Evolutionary conservation across 1,284 basidiomycete species (phyloP).

Genomic region (Cutaneotrichosporon sp.): DNA sequence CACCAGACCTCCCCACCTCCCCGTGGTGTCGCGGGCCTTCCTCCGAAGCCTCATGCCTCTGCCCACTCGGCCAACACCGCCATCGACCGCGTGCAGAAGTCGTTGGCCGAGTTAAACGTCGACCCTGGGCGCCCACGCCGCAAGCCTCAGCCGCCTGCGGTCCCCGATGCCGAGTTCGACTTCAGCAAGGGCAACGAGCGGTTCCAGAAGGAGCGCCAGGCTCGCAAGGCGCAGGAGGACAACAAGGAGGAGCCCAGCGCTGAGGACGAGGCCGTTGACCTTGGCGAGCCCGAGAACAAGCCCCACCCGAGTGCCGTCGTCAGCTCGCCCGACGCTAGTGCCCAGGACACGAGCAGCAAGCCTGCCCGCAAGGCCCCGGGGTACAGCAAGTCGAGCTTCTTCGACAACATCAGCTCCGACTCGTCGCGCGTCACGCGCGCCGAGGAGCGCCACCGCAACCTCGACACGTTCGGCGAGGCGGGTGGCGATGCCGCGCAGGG

Average conservation of each 20-base stretch:
- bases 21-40: slow-evolving; percentile 14
- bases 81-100: slow-evolving; percentile 46
- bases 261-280: slow-evolving; percentile 14
- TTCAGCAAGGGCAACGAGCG: slow-evolving; percentile 41
- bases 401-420: slow-evolving; percentile 42
- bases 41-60: slow-evolving; percentile 32
- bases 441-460: slow-evolving; percentile 48
- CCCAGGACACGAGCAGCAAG: slow-evolving; percentile 7
- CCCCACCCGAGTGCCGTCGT: slow-evolving; percentile 38
- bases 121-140: slow-evolving; percentile 24
- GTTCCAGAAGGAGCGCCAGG: slow-evolving; percentile 43
- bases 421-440: slow-evolving; percentile 38
- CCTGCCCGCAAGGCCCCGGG: slow-evolving; percentile 15
- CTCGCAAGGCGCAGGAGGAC: slow-evolving; percentile 22
- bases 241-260: slow-evolving; percentile 8
- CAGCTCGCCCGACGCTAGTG: neutral
- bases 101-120: slow-evolving; percentile 38
- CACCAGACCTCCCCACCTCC: neutral
- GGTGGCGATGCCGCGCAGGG: slow-evolving; percentile 29
- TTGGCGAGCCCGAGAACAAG: slow-evolving; percentile 32
- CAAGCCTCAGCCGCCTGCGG: slow-evolving; percentile 33
- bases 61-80: slow-evolving; percentile 40
- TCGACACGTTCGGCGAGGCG: slow-evolving; percentile 51
- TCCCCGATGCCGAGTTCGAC: slow-evolving; percentile 50
- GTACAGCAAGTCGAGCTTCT: slow-evolving; percentile 49